These are phyloP conservation scores for Umbelopsis ramanniana DNA, from an alignment of 192 early-diverging fungal species.

Conservation along the genomic window DNA sequence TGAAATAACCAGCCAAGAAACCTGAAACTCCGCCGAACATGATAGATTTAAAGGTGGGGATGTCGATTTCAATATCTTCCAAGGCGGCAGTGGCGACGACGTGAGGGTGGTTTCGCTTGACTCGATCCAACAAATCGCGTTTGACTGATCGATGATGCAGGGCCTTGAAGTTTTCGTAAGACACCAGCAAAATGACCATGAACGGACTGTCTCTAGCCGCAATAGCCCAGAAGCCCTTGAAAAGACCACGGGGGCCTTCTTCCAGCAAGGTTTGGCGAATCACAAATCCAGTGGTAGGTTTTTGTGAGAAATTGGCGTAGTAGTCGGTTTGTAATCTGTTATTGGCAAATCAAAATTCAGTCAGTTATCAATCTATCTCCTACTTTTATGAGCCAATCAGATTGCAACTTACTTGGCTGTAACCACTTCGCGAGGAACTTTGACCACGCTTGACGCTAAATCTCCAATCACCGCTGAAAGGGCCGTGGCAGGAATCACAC, in stretches of 20 bases:
- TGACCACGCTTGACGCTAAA: conserved; percentile 71
- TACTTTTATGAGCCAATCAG: neutral
- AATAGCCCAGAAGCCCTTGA: conserved; percentile 73
- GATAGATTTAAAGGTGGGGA: conserved; percentile 67
- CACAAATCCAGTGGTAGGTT: conserved; percentile 50
- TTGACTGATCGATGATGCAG: conserved; percentile 55
- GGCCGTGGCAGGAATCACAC: conserved; percentile 65
- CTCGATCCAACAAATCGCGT: conserved; percentile 32
- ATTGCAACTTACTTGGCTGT: conserved; percentile 52
- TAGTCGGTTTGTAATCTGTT: conserved; percentile 67
- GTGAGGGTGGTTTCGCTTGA: conserved; percentile 22
- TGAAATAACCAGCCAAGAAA: conserved; percentile 73
- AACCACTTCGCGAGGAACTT: conserved; percentile 78
- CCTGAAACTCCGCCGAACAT: conserved; percentile 77
- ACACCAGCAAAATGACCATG: conserved; percentile 77
- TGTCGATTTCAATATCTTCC: conserved; percentile 62
- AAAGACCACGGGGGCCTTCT: conserved; percentile 67
- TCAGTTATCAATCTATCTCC: conserved; percentile 22
- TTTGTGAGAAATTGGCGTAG: conserved; percentile 43
- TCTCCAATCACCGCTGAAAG: conserved; percentile 74
- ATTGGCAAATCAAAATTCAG: conserved; percentile 9
- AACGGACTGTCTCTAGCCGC: conserved; percentile 76
- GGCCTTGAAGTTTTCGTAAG: conserved; percentile 77
- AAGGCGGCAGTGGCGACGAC: conserved; percentile 52
- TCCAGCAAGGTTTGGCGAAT: conserved; percentile 56